Base-by-base conservation (phyloP, 768 basidiomycete genomes). In the Rhizopogon roseolus region DNA sequence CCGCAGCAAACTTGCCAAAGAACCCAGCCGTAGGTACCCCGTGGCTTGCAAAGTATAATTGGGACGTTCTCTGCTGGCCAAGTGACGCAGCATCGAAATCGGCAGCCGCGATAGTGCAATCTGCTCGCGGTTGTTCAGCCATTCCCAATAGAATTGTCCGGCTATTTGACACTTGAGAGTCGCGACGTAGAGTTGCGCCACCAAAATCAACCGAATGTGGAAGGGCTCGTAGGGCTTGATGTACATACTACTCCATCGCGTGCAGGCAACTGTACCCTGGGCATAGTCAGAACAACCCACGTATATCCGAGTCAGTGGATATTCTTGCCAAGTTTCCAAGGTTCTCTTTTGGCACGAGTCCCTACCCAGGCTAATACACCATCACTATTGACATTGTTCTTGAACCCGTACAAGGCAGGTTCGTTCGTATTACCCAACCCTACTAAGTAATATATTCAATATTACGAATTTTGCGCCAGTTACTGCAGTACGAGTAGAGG, bases 401-500 rank as follows among this genome's bases (percentile, higher is more conserved):
- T 22, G 22, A 22, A 1, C 22, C 22, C 22, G 22, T 36, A 36
- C 34, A 36, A 36, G 34, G 1, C 11, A 13, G 13, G 11, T 10
- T 11, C 34, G 34, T 11, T 13, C 13, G 13, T 36, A 13, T 36
- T 36, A 10, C 29, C 29, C 29, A 7, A 32, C 29, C 9, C 34
- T 36, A 36, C 85, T 84, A 32, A 82, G 68, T 2, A 84, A 64
- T 0, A 78, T 80, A n/a, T 22, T 25, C 16, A 8, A 66, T 76
- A 40, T 22, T 50, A 80, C 77, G 79, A 78, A 88, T 81, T 22
- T 13, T 76, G 73, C 79, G 81, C 81, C 4, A 85, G 84, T 60
- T 85, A 84, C 56, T 89, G 86, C 82, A 86, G 66, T 88, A 86
- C 22, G 56, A 80, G 56, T 84, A 86, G 78, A 54, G 82, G 29